phyloP scores from a whole-genome alignment of 164 flowering plant genomes.

The Piper longum region DNA sequence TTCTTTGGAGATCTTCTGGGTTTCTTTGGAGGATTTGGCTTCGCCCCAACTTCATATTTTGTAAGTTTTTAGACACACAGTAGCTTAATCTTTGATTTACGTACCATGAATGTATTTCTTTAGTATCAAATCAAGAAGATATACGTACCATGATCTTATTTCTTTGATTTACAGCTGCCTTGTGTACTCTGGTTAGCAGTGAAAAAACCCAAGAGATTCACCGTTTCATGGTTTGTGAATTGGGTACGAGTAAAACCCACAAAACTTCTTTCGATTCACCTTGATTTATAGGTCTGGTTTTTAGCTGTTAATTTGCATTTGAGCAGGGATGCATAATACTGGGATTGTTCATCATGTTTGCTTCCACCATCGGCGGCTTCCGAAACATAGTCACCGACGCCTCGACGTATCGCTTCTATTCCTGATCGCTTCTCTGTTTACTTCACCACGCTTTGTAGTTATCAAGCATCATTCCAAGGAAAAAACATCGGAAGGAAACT shows the following conservation, averaged over 20 bases:
- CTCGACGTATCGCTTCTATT: constrained; percentile 53
- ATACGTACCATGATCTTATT: neutral
- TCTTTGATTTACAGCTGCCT: constrained; percentile 41
- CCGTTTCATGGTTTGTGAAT: constrained; percentile 57
- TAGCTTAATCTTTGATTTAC: too few relatives aligned
- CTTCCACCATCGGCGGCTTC: constrained; percentile 73
- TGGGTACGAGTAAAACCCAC: constrained; percentile 41
- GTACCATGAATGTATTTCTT: neutral
- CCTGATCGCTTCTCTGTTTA: neutral
- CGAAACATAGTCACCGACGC: constrained; percentile 61
- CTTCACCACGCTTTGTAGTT: neutral
- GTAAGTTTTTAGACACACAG: constrained; percentile 25
- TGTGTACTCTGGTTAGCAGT: constrained; percentile 62
- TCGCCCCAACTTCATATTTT: constrained; percentile 80
- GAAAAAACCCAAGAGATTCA: constrained; percentile 63
- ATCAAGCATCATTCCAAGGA: too few relatives aligned
- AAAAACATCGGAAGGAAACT: too few relatives aligned
- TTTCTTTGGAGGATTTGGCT: constrained; percentile 93
- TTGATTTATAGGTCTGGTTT: neutral
- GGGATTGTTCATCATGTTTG: constrained; percentile 73
- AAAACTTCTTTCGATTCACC: neutral
- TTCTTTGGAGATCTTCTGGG: constrained; percentile 95
- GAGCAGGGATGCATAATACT: constrained; percentile 49
- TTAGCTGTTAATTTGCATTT: neutral
- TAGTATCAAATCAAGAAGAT: neutral